Base-by-base conservation (phyloP, 2,329 filamentous ascomycete species). In the Epichloe scottii region DNA sequence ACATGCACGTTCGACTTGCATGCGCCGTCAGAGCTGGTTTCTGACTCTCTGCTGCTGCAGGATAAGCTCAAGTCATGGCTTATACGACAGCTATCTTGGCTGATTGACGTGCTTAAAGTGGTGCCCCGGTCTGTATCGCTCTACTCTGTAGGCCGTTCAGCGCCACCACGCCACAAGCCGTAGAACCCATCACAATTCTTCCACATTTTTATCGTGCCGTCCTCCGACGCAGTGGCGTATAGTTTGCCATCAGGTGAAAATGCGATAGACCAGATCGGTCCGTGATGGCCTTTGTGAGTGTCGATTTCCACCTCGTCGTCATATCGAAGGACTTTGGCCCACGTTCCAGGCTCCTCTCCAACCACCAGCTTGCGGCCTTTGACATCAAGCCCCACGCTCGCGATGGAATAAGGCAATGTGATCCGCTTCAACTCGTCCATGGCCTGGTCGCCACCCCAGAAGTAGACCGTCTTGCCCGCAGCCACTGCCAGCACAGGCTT, bases 181-280 rank as follows among this genome's bases (percentile, higher is more conserved):
- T 82, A 84, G 53, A 74, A 77, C 0, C 80, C 81, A 5, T 81
- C 77, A 53, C 80, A 84, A 56, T 84, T 84, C 70, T 84, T 84
- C 81, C 81, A 84, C 73, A 98, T 75, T 71, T 98, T 98, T 67
- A 98, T 94, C 0, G 93, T 98, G 40, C 93, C 93, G 62, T 98
- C 93, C 65, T 98, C 93, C 46, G 90, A 96, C 33, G 88, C 93
- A 1, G 93, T 98, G 1, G 90, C 93, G 64, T 97, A 98, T 7
- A 98, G 73, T 65, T 95, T 96, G 45, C 90, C 90, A 62, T 98
- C 93, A 0, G 93, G 93, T 0, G 90, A 93, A 68, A 95, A 98
- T 51, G 85, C 85, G 53, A 94, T 83, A 5, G 89, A 95, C 93
- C 93, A 98, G 55, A 98, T 93, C 1, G 91, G 91, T 2, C 93